Evolutionary conservation across 1,284 basidiomycete species (phyloP).

Genomic region (Sanghuangporus baumii): DNA sequence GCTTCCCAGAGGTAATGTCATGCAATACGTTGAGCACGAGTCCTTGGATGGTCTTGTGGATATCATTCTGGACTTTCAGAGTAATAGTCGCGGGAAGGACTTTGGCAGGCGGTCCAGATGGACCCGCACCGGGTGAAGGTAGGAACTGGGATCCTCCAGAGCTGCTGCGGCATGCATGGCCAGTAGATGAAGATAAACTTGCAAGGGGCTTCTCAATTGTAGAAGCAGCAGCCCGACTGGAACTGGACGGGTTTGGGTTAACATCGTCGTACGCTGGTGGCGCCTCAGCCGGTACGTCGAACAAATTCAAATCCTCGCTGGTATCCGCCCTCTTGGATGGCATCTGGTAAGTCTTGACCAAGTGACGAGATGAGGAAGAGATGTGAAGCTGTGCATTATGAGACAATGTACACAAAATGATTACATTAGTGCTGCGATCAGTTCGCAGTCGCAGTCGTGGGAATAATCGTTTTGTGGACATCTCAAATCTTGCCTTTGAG

Average conservation of each 20-base stretch:
- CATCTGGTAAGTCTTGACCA: neutral
- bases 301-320: neutral
- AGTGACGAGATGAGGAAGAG: neutral
- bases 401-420: no score
- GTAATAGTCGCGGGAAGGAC: neutral
- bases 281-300: neutral
- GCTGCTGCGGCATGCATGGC: neutral
- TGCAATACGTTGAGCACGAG: constrained; percentile 44
- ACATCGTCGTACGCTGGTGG: neutral
- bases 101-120: neutral
- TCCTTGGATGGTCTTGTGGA: constrained; percentile 38
- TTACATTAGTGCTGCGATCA: no score
- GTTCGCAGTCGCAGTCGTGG: no score
- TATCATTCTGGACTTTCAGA: constrained; percentile 26
- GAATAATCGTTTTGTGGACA: no score
- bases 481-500: no score
- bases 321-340: neutral
- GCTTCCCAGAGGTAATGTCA: constrained; percentile 17
- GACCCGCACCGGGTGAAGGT: neutral
- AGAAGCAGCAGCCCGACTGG: neutral
- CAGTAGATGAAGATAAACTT: neutral
- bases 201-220: neutral
- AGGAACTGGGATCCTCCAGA: neutral
- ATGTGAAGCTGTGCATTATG: no score
- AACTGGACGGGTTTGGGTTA: neutral